These are phyloP conservation scores for Funneliformis geosporum DNA, from an alignment of 192 early-diverging fungal genomes.

Conservation along the genomic window DNA sequence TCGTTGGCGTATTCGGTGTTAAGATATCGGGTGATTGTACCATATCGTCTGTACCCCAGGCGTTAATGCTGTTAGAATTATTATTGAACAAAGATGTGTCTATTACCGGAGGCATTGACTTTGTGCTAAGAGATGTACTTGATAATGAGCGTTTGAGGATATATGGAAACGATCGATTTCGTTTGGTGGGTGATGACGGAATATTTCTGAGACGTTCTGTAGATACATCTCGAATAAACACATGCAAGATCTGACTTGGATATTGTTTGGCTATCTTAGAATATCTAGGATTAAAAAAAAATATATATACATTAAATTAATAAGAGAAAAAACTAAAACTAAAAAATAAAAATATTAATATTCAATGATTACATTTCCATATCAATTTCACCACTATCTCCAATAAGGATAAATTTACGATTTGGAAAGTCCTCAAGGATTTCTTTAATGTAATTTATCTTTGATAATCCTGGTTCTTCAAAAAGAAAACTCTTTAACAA, in stretches of 20 bases:
- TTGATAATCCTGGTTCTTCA: slow-evolving; percentile 51
- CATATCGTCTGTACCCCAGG: background rate
- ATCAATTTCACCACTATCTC: slow-evolving; percentile 85
- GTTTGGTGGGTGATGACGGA: background rate
- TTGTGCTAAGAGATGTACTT: slow-evolving; percentile 5
- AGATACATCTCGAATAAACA: slow-evolving; percentile 70
- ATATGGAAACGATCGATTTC: slow-evolving; percentile 26
- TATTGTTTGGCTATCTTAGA: slow-evolving; percentile 49
- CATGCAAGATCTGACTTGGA: slow-evolving; percentile 61
- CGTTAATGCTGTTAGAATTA: background rate
- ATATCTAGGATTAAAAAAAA: slow-evolving; percentile 40
- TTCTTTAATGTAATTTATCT: slow-evolving; percentile 53
- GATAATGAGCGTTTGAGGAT: slow-evolving; percentile 20
- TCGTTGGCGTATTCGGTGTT: too few relatives aligned
- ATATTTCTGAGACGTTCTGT: slow-evolving; percentile 26
- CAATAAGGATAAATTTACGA: slow-evolving; percentile 79
- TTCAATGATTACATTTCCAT: slow-evolving; percentile 56
- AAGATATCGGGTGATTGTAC: background rate
- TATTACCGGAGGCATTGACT: background rate
- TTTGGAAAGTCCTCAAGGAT: slow-evolving; percentile 61
- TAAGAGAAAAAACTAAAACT: background rate
- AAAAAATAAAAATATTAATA: background rate
- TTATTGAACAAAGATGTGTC: background rate
- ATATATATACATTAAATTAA: background rate
- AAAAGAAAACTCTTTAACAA: slow-evolving; percentile 57